Percentiles rank a stretch among this genome's conserved stretches.
phyloP scores from a whole-genome alignment of 176 grass and related monocot species.

The Avena atlantica region DNA sequence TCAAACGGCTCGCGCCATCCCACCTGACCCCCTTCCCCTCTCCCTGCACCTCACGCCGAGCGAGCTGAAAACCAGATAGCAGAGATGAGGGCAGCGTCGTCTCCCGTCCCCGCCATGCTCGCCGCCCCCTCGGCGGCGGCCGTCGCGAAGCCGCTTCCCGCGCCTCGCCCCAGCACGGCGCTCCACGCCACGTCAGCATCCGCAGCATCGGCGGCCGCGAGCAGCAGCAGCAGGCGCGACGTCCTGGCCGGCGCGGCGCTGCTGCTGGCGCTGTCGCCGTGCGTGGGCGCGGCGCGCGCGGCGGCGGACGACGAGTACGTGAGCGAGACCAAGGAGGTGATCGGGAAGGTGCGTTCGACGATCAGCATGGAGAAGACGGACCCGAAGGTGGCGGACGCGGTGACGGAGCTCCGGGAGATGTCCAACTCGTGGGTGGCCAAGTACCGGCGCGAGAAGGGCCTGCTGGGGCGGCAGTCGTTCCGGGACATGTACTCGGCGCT shows the following conservation, averaged over 20 bases:
- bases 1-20: neutral
- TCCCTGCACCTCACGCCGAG: neutral
- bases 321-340: conserved; percentile 88
- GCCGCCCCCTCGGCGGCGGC: conserved; percentile 17
- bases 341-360: conserved; percentile 89
- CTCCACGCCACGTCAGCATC: neutral
- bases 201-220: neutral
- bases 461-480: conserved; percentile 85
- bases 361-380: conserved; percentile 86
- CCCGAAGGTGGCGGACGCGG: conserved; percentile 75
- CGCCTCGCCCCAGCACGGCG: neutral
- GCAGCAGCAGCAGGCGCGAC: conserved; percentile 48
- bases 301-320: conserved; percentile 84
- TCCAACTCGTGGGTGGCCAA: conserved; percentile 98
- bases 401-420: conserved; percentile 83
- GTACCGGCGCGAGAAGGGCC: conserved; percentile 84
- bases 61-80: neutral
- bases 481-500: conserved; percentile 97
- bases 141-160: conserved; percentile 29
- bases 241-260: conserved; percentile 31
- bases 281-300: conserved; percentile 48
- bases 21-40: neutral
- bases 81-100: conserved; percentile 52
- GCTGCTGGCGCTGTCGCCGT: conserved; percentile 30
- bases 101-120: conserved; percentile 42